These are phyloP conservation scores for Schizochytrium sp. DNA, from an alignment of 108 stramenopile species.

Conservation along the genomic window DNA sequence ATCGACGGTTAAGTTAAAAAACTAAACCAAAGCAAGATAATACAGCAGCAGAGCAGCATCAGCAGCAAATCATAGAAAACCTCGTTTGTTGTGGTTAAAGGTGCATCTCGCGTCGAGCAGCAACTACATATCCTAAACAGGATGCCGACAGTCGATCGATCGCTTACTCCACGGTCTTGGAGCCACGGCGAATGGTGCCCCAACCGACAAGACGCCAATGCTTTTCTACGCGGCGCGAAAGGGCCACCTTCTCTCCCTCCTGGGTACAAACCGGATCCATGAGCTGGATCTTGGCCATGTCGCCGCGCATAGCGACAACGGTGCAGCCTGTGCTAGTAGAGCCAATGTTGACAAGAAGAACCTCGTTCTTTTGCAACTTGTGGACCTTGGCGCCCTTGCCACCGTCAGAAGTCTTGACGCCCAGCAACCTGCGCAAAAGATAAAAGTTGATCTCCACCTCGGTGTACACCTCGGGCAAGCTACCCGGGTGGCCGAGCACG, in stretches of 20 bases:
- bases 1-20: no score
- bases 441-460: constrained; percentile 97
- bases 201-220: constrained; percentile 90
- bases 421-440: constrained; percentile 86
- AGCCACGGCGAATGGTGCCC: constrained; percentile 50
- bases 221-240: constrained; percentile 96
- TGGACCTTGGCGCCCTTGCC: constrained; percentile 97
- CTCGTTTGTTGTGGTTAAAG: no score
- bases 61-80: no score
- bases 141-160: no score
- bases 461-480: constrained; percentile 92
- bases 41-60: no score
- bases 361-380: constrained; percentile 87
- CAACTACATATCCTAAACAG: no score
- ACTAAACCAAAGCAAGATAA: no score
- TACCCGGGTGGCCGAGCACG: constrained; percentile 84
- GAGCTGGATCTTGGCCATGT: constrained; percentile 88
- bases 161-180: neutral
- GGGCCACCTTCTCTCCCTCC: constrained; percentile 99
- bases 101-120: no score
- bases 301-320: constrained; percentile 85
- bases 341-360: constrained; percentile 99
- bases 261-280: constrained; percentile 98
- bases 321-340: constrained; percentile 92
- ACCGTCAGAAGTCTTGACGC: constrained; percentile 95